phyloP scores from a whole-genome alignment of 495 filamentous ascomycete species.

The Xylaria flabelliformis region DNA sequence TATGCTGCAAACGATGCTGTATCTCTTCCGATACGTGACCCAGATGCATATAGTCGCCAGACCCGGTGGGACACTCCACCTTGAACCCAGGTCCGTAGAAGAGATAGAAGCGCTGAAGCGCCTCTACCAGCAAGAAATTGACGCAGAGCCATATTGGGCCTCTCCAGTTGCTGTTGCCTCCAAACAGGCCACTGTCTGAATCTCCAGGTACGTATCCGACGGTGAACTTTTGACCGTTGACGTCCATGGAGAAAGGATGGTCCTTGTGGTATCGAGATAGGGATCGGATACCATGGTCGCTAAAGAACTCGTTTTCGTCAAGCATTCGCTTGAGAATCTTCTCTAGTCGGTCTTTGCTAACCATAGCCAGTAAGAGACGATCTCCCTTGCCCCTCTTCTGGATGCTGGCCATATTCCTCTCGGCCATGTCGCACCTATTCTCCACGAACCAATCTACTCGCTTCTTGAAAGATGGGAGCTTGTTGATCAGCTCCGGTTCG shows the following conservation, averaged over 20 bases:
- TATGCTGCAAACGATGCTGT: slow-evolving; percentile 91
- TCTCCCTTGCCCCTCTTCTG: slow-evolving; percentile 86
- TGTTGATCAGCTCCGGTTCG: slow-evolving; percentile 90
- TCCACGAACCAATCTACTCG: slow-evolving; percentile 92
- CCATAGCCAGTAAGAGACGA: slow-evolving; percentile 81
- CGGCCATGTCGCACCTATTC: slow-evolving; percentile 81
- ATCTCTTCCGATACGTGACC: slow-evolving; percentile 96
- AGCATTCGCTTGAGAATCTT: slow-evolving; percentile 91
- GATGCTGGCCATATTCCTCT: slow-evolving; percentile 93
- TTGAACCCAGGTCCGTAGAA: slow-evolving; percentile 90
- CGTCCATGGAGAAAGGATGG: slow-evolving; percentile 91
- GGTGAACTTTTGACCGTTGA: slow-evolving; percentile 87
- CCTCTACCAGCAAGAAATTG: slow-evolving; percentile 94
- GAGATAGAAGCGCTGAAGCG: slow-evolving; percentile 88
- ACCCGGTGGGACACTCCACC: slow-evolving; percentile 92
- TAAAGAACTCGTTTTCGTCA: slow-evolving; percentile 91
- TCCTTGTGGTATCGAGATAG: slow-evolving; percentile 93
- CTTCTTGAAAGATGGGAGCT: slow-evolving; percentile 92
- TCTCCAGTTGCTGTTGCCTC: slow-evolving; percentile 97
- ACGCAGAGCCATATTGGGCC: slow-evolving; percentile 94
- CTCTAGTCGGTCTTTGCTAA: slow-evolving; percentile 84
- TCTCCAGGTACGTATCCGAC: slow-evolving; percentile 93
- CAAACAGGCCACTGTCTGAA: slow-evolving; percentile 91
- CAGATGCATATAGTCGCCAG: slow-evolving; percentile 93
- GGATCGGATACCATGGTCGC: slow-evolving; percentile 88